Base-by-base conservation (phyloP, 768 basidiomycete genomes). In the Russula vinacea region DNA sequence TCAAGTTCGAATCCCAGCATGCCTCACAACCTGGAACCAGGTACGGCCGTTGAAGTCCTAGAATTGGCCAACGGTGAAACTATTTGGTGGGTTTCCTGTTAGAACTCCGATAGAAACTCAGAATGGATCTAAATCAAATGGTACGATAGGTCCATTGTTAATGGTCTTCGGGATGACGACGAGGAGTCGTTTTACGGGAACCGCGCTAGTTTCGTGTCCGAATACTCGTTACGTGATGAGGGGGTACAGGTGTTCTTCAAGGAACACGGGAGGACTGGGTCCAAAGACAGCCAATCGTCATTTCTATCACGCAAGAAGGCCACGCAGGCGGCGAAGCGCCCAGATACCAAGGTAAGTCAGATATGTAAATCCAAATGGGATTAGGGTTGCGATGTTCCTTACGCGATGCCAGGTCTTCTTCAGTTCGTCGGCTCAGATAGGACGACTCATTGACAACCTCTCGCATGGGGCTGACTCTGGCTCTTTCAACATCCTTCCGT, bases 51-150 rank as follows among this genome's bases (percentile, higher is more conserved):
- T 35, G 89, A 94, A 74, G 81, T 93, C 50, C 80, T 93, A 60
- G 88, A 93, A 71, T 76, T 92, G 70, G 88, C 89, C n/a, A 92
- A 92, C 71, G 92, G 92, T 26, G 86, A 92, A 72, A 90, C 89
- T 9, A 86, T 94, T 65, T 94, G 92, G 92, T 90, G 60, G 62
- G 85, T 78, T 78, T 29, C 52, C 5, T n/a, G 60, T 14, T n/a
- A 33, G 40, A 54, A 11, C 52, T 64, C 57, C 52, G 45, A 49
- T 32, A 32, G 33, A 53, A 45, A 42, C 50, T 39, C 33, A 49
- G 29, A 56, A 64, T 63, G 49, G 61, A 29, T 29, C 5, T 29
- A 29, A 73, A 37, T 56, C 57, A 26, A 61, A 45, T 60, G 60
- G 47, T n/a, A 68, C 68, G 53, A 55, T 70, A 89, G 90, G 90